These are phyloP conservation scores for Ophiostoma sp. DNA, from an alignment of 2,329 filamentous ascomycete genomes.

Conservation along the genomic window DNA sequence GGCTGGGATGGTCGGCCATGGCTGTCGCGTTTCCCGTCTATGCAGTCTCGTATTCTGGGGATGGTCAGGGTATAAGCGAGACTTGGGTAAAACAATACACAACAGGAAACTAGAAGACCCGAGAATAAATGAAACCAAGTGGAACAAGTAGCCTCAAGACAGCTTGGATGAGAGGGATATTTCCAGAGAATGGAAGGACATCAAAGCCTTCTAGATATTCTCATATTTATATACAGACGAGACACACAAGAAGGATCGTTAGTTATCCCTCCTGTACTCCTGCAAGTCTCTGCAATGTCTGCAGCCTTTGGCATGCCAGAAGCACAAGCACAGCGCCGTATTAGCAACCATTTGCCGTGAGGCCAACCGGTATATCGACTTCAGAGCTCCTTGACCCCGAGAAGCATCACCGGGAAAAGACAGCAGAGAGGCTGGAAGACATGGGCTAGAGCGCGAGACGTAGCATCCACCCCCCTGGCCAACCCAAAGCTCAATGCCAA, in stretches of 20 bases:
- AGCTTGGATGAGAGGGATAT: background rate
- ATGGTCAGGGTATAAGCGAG: background rate
- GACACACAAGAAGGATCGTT: background rate
- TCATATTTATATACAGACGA: background rate
- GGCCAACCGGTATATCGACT: background rate
- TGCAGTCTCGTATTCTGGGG: background rate
- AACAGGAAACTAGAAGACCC: background rate
- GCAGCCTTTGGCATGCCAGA: background rate
- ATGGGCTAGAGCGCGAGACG: background rate
- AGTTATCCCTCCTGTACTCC: background rate
- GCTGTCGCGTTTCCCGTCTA: background rate
- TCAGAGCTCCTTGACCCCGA: background rate
- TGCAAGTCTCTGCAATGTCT: background rate
- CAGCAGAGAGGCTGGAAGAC: background rate
- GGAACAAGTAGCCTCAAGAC: background rate
- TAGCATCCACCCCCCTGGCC: background rate
- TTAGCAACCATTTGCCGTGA: background rate
- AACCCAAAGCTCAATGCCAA: background rate
- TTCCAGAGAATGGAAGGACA: background rate
- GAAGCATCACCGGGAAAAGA: background rate
- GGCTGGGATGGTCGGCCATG: conserved; percentile 17
- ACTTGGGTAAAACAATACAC: background rate
- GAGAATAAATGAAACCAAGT: background rate
- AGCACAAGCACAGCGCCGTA: background rate
- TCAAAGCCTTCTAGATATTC: background rate